Conservation (phyloP, 2,329 filamentous ascomycete species). For the Talaromyces piceae region DNA sequence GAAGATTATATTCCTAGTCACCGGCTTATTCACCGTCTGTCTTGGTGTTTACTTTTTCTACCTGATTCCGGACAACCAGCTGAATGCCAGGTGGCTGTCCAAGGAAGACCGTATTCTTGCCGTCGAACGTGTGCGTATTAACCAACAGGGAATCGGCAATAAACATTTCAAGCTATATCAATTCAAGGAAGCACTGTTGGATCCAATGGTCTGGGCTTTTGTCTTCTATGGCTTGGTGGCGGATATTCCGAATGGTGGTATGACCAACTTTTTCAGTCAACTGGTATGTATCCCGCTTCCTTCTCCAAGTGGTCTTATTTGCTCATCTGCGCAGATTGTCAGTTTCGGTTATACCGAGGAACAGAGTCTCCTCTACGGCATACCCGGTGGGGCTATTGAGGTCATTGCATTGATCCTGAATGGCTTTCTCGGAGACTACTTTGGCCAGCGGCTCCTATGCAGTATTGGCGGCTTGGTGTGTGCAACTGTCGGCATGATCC, state of each 20-base stretch:
- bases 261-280: slow-evolving; percentile 56
- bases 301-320: not conserved
- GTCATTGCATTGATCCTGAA: slow-evolving; percentile 50
- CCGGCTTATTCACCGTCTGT: slow-evolving; percentile 45
- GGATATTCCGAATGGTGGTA: slow-evolving; percentile 53
- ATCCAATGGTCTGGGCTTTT: slow-evolving; percentile 55
- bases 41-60: slow-evolving; percentile 45
- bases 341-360: slow-evolving; percentile 59
- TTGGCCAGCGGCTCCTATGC: slow-evolving; percentile 51
- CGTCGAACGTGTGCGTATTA: slow-evolving; percentile 63
- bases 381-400: slow-evolving; percentile 59
- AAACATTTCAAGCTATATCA: slow-evolving; percentile 64
- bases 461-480: slow-evolving; percentile 45
- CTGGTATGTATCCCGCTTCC: slow-evolving; percentile 37
- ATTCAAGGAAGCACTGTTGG: slow-evolving; percentile 50
- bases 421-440: slow-evolving; percentile 51
- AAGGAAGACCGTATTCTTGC: slow-evolving; percentile 61
- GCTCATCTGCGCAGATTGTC: slow-evolving; percentile 35
- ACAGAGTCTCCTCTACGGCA: slow-evolving; percentile 57
- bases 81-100: slow-evolving; percentile 56
- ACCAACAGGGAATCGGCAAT: slow-evolving; percentile 68
- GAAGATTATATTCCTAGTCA: slow-evolving; percentile 56
- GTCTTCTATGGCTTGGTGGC: slow-evolving; percentile 50
- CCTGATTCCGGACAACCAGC: slow-evolving; percentile 52
- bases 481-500: slow-evolving; percentile 53